Base-by-base conservation (phyloP, 1,139 yeast species). In the Meyerozyma carpophila region DNA sequence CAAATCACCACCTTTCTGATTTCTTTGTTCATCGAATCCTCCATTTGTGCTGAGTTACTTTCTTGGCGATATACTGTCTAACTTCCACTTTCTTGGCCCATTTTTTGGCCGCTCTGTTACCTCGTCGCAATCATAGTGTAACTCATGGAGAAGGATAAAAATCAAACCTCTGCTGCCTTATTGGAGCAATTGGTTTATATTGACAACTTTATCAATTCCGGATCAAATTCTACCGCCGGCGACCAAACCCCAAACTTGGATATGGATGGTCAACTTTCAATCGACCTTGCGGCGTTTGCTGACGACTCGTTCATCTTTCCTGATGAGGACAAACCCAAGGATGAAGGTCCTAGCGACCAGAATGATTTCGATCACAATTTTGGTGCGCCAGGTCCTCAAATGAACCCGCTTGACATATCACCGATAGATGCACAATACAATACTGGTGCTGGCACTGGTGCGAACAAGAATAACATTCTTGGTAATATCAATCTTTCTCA, bases 251-350 rank as follows among this genome's bases (percentile, higher is more conserved):
- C 74, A 4, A 68, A 66, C 60, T 51, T 72, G 47, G 80, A 73
- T 46, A 74, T 79, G 34, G 90, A 84, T 55, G 87, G 84, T 44
- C 84, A 84, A 51, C 63, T 84, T 26, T 79, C 85, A 26, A 79
- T 84, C 31, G 93, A 84, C 58, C 68, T 84, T 51, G 85, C 89
- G 14, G 90, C 89, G 1, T 84, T 84, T 70, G 91, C 90, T 1
- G 90, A 84, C 54, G 90, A 84, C 49, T 75, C 84, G 8, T 84
- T 84, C 52, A 76, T 84, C 3, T 84, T 84, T 57, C 89, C 90
- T 0, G 93, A 84, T 57, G 91, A 84, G 57, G 90, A 83, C 36
- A 83, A 84, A 57, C 82, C 83, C 3, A 61, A 63, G 34, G 55
- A 59, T 41, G 56, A 50, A 26, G 50, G 56, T 41, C 49, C 49